phyloP scores from a whole-genome alignment of 495 filamentous ascomycete genomes.

The Cercophora newfieldiana region DNA sequence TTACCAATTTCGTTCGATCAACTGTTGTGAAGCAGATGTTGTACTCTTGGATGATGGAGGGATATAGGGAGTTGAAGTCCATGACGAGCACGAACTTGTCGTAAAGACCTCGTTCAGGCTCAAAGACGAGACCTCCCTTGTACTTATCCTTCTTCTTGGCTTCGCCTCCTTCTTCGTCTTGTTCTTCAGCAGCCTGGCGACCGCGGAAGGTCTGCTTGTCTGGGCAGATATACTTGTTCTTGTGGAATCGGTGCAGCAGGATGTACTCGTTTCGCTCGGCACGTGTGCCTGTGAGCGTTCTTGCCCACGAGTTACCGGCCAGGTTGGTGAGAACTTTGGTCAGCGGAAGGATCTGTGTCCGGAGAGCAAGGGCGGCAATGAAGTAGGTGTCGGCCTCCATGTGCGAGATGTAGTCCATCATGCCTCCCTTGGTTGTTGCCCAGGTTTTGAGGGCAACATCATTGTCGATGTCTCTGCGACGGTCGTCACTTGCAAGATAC shows the following conservation, averaged over 20 bases:
- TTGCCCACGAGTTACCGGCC: conserved; percentile 97
- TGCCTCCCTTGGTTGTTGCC: conserved; percentile 78
- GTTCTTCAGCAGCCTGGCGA: conserved; percentile 59
- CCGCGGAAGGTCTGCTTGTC: conserved; percentile 80
- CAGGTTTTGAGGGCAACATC: conserved; percentile 85
- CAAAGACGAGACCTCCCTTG: conserved; percentile 97
- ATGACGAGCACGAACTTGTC: conserved; percentile 97
- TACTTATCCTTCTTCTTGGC: conserved; percentile 97
- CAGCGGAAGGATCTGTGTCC: conserved; percentile 86
- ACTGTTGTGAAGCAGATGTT: conserved; percentile 99
- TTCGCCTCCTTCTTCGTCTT: conserved; percentile 63
- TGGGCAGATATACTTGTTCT: conserved; percentile 95
- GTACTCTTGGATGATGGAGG: conserved; percentile 97
- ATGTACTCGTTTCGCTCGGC: conserved; percentile 99
- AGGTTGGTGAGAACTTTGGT: conserved; percentile 95
- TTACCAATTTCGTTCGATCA: conserved; percentile 65
- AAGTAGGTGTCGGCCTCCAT: conserved; percentile 95
- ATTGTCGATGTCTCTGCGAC: conserved; percentile 79
- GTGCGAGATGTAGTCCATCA: conserved; percentile 90
- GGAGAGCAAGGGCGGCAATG: conserved; percentile 83
- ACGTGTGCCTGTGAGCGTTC: conserved; percentile 90
- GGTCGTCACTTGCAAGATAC: conserved; percentile 68
- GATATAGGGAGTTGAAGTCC: conserved; percentile 99
- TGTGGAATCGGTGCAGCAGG: conserved; percentile 92
- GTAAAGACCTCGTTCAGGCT: conserved; percentile 95